Evolutionary conservation across 371 early-diverging fungal species (phyloP).

Genomic region (Choanephora cucurbitarum): DNA sequence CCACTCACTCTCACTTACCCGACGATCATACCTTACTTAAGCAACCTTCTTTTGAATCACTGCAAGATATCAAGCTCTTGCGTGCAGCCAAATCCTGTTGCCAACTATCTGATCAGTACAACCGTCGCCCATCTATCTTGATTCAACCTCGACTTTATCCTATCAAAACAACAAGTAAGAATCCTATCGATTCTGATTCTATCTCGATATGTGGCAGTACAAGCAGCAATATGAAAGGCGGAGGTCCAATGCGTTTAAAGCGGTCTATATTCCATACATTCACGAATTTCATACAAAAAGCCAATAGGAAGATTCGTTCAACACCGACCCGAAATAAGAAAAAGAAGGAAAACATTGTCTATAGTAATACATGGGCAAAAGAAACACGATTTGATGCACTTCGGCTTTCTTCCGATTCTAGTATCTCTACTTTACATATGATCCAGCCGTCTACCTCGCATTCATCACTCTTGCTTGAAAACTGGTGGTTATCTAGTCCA

Average conservation of each 20-base stretch:
- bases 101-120: too few species aligned
- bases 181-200: too few species aligned
- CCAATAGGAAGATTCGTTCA: constrained; percentile 12
- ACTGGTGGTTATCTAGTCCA: constrained; percentile 21
- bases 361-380: constrained; percentile 4
- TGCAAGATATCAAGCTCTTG: too few species aligned
- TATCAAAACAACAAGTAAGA: too few species aligned
- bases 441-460: background rate
- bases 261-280: constrained; percentile 18
- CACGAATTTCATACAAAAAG: constrained; percentile 18
- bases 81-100: too few species aligned
- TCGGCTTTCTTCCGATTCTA: constrained; percentile 7
- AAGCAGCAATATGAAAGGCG: background rate
- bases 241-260: constrained; percentile 10
- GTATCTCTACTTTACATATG: constrained; percentile 5
- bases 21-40: too few species aligned
- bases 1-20: too few species aligned
- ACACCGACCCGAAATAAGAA: background rate
- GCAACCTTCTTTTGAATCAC: too few species aligned
- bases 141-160: too few species aligned
- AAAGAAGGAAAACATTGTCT: background rate
- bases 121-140: too few species aligned
- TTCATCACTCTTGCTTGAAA: constrained; percentile 1
- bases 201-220: too few species aligned
- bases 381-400: constrained; percentile 16